A percentile compares a stretch with the other conserved stretches of the same genome.
phyloP scores from a whole-genome alignment of 495 filamentous ascomycete genomes.

The Penicillium subrubescens region DNA sequence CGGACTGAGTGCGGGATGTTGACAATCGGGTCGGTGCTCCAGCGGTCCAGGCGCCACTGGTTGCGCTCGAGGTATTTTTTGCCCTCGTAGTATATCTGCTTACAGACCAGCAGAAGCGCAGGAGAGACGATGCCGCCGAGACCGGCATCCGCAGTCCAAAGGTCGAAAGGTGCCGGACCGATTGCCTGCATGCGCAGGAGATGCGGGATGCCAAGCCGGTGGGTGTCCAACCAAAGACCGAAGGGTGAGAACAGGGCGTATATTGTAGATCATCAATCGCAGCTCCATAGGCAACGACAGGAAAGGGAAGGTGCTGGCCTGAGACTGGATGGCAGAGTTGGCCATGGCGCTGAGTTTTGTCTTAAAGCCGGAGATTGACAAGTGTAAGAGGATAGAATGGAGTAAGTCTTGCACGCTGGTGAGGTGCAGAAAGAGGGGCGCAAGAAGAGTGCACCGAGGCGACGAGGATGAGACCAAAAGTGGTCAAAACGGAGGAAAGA shows the following conservation, averaged over 20 bases:
- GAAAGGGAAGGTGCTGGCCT: not conserved
- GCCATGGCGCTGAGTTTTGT: not conserved
- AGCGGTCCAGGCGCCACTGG: constrained; percentile 1
- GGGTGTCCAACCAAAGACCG: not conserved
- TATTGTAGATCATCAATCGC: not conserved
- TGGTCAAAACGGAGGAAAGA: not conserved
- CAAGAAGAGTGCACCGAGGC: not conserved
- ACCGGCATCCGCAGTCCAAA: not conserved
- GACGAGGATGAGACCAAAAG: not conserved
- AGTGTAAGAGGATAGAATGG: not conserved
- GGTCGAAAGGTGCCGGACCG: not conserved
- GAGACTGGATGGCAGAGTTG: not conserved
- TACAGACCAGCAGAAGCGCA: not conserved
- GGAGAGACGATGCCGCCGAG: not conserved
- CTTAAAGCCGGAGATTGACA: not conserved
- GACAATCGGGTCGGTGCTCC: not conserved
- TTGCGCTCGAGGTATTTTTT: not conserved
- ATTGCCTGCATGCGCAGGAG: not conserved
- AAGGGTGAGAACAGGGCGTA: not conserved
- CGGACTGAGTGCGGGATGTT: not conserved
- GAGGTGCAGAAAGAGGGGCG: not conserved
- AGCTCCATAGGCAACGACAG: not conserved
- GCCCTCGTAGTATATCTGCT: not conserved
- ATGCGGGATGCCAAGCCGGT: not conserved
- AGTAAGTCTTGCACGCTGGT: not conserved